Evolutionary conservation across 108 stramenopile species (phyloP).

Genomic region (Conticribra guillardii): DNA sequence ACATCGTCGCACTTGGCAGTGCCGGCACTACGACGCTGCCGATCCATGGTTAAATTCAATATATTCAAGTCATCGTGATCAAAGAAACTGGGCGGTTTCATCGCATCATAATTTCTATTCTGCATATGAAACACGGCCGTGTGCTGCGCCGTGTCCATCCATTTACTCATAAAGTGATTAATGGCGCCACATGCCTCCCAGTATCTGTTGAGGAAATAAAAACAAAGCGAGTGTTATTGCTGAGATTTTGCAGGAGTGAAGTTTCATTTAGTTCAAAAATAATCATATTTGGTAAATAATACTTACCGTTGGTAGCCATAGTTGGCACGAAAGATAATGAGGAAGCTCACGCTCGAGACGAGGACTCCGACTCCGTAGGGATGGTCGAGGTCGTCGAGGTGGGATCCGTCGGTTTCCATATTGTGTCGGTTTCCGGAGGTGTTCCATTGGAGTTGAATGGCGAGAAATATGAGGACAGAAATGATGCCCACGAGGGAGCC

Average conservation of each 20-base stretch:
- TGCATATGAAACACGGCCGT: constrained; percentile 69
- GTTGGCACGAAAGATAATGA: constrained; percentile 75
- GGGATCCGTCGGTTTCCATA: not conserved
- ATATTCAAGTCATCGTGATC: constrained; percentile 65
- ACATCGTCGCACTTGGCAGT: not conserved
- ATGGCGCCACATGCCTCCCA: constrained; percentile 60
- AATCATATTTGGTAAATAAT: too few species aligned
- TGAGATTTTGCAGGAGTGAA: too few species aligned
- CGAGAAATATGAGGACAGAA: constrained; percentile 49
- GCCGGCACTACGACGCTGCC: constrained; percentile 32
- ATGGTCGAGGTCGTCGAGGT: constrained; percentile 46
- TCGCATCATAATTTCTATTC: constrained; percentile 50
- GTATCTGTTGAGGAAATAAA: too few species aligned
- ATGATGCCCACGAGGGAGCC: constrained; percentile 58
- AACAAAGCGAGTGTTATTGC: too few species aligned
- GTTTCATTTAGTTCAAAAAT: too few species aligned
- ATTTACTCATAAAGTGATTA: constrained; percentile 66
- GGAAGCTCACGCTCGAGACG: constrained; percentile 54
- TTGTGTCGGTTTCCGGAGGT: not conserved
- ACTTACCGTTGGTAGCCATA: constrained; percentile 63
- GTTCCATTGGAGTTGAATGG: constrained; percentile 31
- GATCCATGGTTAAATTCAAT: constrained; percentile 58
- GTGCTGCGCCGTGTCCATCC: constrained; percentile 69
- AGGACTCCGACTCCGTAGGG: constrained; percentile 79
- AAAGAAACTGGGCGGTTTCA: constrained; percentile 61